phyloP scores from a whole-genome alignment of 495 filamentous ascomycete species.

The Penicillium manginii region DNA sequence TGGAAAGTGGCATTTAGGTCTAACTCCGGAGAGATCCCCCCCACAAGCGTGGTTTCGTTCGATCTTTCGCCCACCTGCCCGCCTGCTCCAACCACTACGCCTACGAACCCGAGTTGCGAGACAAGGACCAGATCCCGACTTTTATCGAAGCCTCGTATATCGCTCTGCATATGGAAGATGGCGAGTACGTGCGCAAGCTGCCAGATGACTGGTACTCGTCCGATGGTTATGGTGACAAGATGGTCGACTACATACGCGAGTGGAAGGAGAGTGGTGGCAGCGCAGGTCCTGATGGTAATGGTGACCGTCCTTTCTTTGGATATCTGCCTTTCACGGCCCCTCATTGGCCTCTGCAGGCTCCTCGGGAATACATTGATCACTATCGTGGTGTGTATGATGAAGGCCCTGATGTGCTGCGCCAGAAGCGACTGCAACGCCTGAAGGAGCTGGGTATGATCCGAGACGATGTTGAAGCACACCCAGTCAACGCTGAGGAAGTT shows the following conservation, averaged over 20 bases:
- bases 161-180: conserved; percentile 63
- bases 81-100: conserved; percentile 66
- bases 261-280: conserved; percentile 48
- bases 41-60: conserved; percentile 47
- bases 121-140: conserved; percentile 48
- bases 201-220: conserved; percentile 61
- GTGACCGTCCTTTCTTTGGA: conserved; percentile 61
- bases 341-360: conserved; percentile 65
- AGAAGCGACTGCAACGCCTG: conserved; percentile 52
- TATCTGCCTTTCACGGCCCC: conserved; percentile 64
- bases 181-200: conserved; percentile 55
- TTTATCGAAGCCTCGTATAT: conserved; percentile 57
- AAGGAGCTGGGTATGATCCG: conserved; percentile 56
- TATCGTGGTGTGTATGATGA: conserved; percentile 61
- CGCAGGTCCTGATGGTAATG: conserved; percentile 30
- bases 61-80: conserved; percentile 56
- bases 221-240: conserved; percentile 56
- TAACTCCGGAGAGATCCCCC: conserved; percentile 51
- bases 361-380: conserved; percentile 52
- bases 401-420: conserved; percentile 57
- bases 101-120: conserved; percentile 57
- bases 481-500: conserved; percentile 57
- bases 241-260: conserved; percentile 56
- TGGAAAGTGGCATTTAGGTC: conserved; percentile 60
- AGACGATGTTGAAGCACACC: conserved; percentile 54